Evolutionary conservation across 148 eudicot genomes (phyloP).

Genomic region (Rhododendron griersonianum): DNA sequence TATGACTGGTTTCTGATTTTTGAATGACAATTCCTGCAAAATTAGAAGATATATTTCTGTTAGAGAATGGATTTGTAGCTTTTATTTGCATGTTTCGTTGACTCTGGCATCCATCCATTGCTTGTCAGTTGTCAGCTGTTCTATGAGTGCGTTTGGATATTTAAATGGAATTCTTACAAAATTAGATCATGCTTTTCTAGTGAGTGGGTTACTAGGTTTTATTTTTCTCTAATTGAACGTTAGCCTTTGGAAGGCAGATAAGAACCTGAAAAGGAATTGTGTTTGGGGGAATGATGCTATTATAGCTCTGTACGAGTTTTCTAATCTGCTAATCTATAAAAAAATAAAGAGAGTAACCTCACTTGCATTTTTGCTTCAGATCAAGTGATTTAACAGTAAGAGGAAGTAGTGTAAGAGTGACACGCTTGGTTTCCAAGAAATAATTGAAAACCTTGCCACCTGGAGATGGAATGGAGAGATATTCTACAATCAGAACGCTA

Average conservation of each 20-base stretch:
- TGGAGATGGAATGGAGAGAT: not conserved
- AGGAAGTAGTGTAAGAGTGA: not conserved
- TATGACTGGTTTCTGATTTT: not conserved
- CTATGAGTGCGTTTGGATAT: not conserved
- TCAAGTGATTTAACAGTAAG: not conserved
- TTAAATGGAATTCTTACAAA: not conserved
- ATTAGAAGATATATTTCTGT: not conserved
- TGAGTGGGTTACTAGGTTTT: not conserved
- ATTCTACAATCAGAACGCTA: not conserved
- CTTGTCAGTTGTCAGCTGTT: not conserved
- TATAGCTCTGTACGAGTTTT: not conserved
- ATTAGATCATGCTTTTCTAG: not conserved
- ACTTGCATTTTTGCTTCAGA: not conserved
- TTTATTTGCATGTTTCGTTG: not conserved
- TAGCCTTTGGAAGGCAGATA: not conserved
- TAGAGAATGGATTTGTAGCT: not conserved
- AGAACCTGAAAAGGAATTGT: not conserved
- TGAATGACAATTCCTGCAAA: not conserved
- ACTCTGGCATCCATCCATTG: not conserved
- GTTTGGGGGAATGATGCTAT: not conserved
- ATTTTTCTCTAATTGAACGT: not conserved
- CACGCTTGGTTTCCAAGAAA: not conserved
- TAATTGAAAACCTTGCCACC: not conserved
- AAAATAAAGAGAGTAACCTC: not conserved
- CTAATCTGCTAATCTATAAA: not conserved